Conservation (phyloP, 164 flowering plant species). For the Nymphaea colorata region DNA sequence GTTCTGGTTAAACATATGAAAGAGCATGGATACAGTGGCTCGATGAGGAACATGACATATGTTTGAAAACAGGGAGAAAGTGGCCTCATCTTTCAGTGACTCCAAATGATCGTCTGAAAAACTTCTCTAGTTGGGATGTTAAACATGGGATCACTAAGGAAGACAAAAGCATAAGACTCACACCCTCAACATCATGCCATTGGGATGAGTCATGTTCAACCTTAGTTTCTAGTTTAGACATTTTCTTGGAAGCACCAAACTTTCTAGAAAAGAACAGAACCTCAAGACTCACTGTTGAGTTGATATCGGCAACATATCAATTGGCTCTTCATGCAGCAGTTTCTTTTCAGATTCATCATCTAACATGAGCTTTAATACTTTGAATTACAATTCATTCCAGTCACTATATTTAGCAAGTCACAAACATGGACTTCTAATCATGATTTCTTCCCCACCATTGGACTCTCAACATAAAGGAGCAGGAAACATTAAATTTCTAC, state of each 20-base stretch:
- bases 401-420: slow-evolving; percentile 4
- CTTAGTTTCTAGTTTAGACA: slow-evolving; percentile 29
- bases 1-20: slow-evolving; percentile 83
- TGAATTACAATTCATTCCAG: slow-evolving; percentile 9
- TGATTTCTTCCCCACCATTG: slow-evolving; percentile 36
- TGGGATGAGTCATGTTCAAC: slow-evolving; percentile 9
- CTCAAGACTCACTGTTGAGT: no score
- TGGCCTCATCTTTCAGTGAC: slow-evolving; percentile 29
- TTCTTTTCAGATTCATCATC: slow-evolving; percentile 15
- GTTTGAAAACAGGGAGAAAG: slow-evolving; percentile 53
- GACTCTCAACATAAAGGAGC: slow-evolving; percentile 35
- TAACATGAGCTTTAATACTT: slow-evolving; percentile 8
- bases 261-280: not conserved
- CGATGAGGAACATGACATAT: slow-evolving; percentile 59
- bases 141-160: slow-evolving; percentile 14
- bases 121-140: slow-evolving; percentile 51
- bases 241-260: slow-evolving; percentile 27
- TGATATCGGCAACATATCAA: not conserved
- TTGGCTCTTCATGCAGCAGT: slow-evolving; percentile 33
- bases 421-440: slow-evolving; percentile 12
- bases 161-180: slow-evolving; percentile 14
- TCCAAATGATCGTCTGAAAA: slow-evolving; percentile 47
- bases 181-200: slow-evolving; percentile 8
- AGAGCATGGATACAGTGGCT: slow-evolving; percentile 80
- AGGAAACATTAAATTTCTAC: slow-evolving; percentile 24